phyloP scores from a whole-genome alignment of 78 protist species.

The Dictyostelium citrinum region DNA sequence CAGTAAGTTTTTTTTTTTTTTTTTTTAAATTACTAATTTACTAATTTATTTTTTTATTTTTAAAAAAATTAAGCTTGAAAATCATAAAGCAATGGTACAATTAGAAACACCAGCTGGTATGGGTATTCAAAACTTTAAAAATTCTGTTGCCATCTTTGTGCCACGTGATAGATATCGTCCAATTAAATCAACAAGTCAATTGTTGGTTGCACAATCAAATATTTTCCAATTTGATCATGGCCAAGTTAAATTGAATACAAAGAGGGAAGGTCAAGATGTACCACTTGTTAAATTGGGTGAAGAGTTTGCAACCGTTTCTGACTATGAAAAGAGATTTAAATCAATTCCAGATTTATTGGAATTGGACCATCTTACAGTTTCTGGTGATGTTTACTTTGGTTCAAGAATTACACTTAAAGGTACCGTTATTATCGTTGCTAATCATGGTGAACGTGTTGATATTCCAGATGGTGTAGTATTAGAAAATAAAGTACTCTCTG shows the following conservation, averaged over 20 bases:
- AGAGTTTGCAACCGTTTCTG: slow-evolving; percentile 73
- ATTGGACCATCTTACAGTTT: slow-evolving; percentile 91
- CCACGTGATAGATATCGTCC: slow-evolving; percentile 98
- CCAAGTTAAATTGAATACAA: slow-evolving; percentile 42
- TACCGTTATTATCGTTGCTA: slow-evolving; percentile 91
- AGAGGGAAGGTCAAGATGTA: slow-evolving; percentile 61
- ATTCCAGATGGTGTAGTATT: slow-evolving; percentile 90
- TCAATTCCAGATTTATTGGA: slow-evolving; percentile 91
- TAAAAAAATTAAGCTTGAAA: slow-evolving; percentile 16
- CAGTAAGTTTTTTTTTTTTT: not conserved
- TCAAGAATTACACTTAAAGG: slow-evolving; percentile 84
- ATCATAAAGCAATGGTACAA: slow-evolving; percentile 91
- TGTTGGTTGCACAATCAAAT: slow-evolving; percentile 91
- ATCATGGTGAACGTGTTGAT: slow-evolving; percentile 86
- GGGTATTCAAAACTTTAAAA: slow-evolving; percentile 92
- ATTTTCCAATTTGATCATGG: slow-evolving; percentile 86
- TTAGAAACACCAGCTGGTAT: slow-evolving; percentile 98
- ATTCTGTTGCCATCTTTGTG: slow-evolving; percentile 91
- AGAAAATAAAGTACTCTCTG: slow-evolving; percentile 92
- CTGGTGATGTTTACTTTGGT: slow-evolving; percentile 95
- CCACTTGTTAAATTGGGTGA: slow-evolving; percentile 92
- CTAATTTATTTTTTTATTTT: not conserved
- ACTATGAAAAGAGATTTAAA: slow-evolving; percentile 75
- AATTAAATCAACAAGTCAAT: slow-evolving; percentile 92
- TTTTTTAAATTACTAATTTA: not conserved